phyloP scores from a whole-genome alignment of 2,329 filamentous ascomycete genomes.

The Microdochium nivale region DNA sequence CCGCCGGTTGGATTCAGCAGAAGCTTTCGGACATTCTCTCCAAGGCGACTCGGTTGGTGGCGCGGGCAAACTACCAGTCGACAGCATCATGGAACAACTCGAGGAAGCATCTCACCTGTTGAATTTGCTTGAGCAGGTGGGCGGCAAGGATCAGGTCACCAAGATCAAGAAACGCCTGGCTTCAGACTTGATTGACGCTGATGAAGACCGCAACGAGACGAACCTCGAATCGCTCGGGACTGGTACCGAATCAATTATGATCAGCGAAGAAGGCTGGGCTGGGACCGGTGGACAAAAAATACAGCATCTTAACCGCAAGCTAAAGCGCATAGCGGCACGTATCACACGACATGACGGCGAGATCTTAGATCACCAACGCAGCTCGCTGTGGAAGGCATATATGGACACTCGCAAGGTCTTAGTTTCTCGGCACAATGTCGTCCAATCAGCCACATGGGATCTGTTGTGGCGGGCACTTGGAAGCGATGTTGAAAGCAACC shows the following conservation, averaged over 20 bases:
- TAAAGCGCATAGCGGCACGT: neutral
- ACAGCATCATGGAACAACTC: slow-evolving; percentile 28
- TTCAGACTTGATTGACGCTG: neutral
- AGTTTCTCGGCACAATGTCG: slow-evolving; percentile 35
- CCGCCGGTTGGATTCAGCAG: slow-evolving; percentile 26
- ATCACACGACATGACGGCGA: neutral
- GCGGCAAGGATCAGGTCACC: slow-evolving; percentile 19
- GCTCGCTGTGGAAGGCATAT: slow-evolving; percentile 38
- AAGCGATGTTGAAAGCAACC: slow-evolving; percentile 36
- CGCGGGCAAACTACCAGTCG: slow-evolving; percentile 24
- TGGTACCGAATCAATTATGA: neutral
- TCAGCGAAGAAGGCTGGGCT: neutral
- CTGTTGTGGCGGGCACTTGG: slow-evolving; percentile 57
- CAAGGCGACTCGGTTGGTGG: slow-evolving; percentile 20
- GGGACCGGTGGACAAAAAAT: neutral
- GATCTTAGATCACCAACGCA: slow-evolving; percentile 2
- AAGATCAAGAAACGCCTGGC: slow-evolving; percentile 16
- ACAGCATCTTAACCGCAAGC: neutral
- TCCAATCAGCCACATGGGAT: slow-evolving; percentile 56
- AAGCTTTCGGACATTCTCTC: slow-evolving; percentile 31
- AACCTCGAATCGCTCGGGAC: neutral
- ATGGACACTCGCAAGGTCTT: slow-evolving; percentile 34
- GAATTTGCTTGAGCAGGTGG: slow-evolving; percentile 15
- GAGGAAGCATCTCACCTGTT: slow-evolving; percentile 13
- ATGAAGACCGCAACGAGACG: neutral